A percentile compares a stretch with the other conserved stretches of the same genome.
These are phyloP conservation scores for Mycena pura DNA, from an alignment of 768 basidiomycete genomes.

Conservation along the genomic window DNA sequence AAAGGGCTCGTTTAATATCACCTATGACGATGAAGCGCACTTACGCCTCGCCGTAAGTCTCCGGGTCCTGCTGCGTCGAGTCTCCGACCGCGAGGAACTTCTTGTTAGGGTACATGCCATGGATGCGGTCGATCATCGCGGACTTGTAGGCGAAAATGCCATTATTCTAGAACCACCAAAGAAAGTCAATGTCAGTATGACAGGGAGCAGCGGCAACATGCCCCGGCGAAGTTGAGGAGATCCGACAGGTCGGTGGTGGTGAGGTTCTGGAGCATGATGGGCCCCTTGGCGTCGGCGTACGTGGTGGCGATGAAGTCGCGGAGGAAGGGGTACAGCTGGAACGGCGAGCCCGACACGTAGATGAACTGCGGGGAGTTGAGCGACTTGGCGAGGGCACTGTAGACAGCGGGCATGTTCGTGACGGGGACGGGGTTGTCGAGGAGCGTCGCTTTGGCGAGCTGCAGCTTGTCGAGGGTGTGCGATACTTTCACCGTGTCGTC, in stretches of 20 bases:
- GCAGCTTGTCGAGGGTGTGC: slow-evolving; percentile 42
- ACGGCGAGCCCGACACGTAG: slow-evolving; percentile 52
- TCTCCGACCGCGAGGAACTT: slow-evolving; percentile 51
- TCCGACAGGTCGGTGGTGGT: slow-evolving; percentile 40
- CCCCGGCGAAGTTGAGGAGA: slow-evolving; percentile 35
- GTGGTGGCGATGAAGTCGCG: slow-evolving; percentile 44
- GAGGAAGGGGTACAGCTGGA: slow-evolving; percentile 55
- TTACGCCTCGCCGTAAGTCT: slow-evolving; percentile 51
- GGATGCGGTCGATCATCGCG: slow-evolving; percentile 44
- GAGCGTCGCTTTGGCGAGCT: slow-evolving; percentile 45
- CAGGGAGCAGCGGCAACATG: not conserved
- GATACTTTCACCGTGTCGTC: slow-evolving; percentile 54
- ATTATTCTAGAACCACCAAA: slow-evolving; percentile 14
- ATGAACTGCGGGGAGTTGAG: slow-evolving; percentile 48
- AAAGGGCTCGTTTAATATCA: too few species aligned
- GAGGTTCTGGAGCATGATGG: slow-evolving; percentile 47
- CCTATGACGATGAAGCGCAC: slow-evolving; percentile 27
- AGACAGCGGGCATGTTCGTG: slow-evolving; percentile 55
- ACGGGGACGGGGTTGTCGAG: slow-evolving; percentile 48
- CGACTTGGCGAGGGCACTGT: slow-evolving; percentile 41
- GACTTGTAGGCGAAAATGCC: slow-evolving; percentile 44
- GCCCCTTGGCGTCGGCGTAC: slow-evolving; percentile 44
- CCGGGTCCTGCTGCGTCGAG: slow-evolving; percentile 54
- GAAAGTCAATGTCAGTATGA: not conserved
- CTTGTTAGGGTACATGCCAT: slow-evolving; percentile 50